Conservation (phyloP, 352 stramenopile genomes). For the Pythium dissotocum region DNA sequence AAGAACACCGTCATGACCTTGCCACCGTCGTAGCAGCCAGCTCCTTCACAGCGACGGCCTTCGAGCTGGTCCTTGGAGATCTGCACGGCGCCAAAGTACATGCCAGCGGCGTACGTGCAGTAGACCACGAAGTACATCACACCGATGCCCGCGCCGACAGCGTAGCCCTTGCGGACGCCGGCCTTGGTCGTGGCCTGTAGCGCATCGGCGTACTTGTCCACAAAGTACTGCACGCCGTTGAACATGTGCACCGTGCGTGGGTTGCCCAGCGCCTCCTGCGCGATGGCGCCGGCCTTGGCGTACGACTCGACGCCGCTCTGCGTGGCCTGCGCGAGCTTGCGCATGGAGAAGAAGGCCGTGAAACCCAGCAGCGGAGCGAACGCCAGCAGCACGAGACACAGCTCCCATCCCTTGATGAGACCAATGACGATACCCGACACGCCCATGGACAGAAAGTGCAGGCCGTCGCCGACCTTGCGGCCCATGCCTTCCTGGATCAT, state of each 20-base stretch:
- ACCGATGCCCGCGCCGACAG: constrained; percentile 32
- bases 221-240: constrained; percentile 32
- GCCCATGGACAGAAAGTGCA: constrained; percentile 42
- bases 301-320: constrained; percentile 35
- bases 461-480: constrained; percentile 36
- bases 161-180: constrained; percentile 36
- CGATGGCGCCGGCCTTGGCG: constrained; percentile 36
- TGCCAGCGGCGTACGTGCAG: constrained; percentile 46
- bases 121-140: constrained; percentile 44
- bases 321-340: constrained; percentile 17
- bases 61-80: constrained; percentile 33
- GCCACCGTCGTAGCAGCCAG: constrained; percentile 34
- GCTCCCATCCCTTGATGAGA: constrained; percentile 43
- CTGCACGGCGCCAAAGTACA: constrained; percentile 51
- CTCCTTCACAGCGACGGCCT: constrained; percentile 16
- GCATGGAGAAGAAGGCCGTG: constrained; percentile 26
- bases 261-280: constrained; percentile 41
- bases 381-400: constrained; percentile 45
- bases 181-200: constrained; percentile 28
- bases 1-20: constrained; percentile 45
- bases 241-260: constrained; percentile 52
- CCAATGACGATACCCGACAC: constrained; percentile 45
- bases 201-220: constrained; percentile 38
- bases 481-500: constrained; percentile 41
- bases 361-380: constrained; percentile 38